phyloP scores from a whole-genome alignment of 441 rosid species.

The Pelargonium myrrhifolium region DNA sequence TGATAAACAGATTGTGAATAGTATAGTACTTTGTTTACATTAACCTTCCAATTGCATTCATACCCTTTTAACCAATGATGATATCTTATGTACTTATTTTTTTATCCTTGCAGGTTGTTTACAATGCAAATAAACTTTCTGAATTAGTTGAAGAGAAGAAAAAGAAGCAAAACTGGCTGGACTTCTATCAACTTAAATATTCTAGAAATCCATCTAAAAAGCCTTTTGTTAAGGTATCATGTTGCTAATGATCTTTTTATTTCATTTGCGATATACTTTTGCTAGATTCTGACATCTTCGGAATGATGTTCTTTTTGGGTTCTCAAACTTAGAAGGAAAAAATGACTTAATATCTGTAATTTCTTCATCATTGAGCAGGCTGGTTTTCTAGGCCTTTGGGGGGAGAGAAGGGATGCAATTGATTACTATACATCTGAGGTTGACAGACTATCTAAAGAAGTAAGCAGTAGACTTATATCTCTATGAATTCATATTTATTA shows the following conservation, averaged over 20 bases:
- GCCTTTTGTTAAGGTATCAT: conserved; percentile 59
- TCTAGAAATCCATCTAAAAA: conserved; percentile 42
- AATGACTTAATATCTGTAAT: background rate
- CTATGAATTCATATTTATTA: background rate
- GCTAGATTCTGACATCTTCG: conserved; percentile 9
- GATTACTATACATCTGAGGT: conserved; percentile 51
- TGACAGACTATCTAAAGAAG: conserved; percentile 60
- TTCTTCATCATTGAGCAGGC: conserved; percentile 30
- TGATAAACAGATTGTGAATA: background rate
- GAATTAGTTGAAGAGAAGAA: conserved; percentile 61
- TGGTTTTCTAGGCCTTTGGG: conserved; percentile 84
- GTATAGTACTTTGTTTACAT: background rate
- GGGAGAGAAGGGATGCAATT: conserved; percentile 72
- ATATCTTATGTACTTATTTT: background rate
- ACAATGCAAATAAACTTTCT: conserved; percentile 79
- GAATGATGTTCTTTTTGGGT: conserved; percentile 10
- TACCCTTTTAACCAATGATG: background rate
- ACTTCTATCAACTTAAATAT: conserved; percentile 63
- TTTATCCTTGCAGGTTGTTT: conserved; percentile 48
- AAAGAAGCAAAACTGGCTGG: conserved; percentile 78
- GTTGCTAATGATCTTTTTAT: background rate
- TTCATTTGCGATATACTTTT: too few relatives aligned
- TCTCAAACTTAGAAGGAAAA: background rate
- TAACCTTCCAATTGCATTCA: background rate
- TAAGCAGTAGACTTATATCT: conserved; percentile 25